Base-by-base conservation (phyloP, 257 asterid genomes). In the Nicotiana attenuata region DNA sequence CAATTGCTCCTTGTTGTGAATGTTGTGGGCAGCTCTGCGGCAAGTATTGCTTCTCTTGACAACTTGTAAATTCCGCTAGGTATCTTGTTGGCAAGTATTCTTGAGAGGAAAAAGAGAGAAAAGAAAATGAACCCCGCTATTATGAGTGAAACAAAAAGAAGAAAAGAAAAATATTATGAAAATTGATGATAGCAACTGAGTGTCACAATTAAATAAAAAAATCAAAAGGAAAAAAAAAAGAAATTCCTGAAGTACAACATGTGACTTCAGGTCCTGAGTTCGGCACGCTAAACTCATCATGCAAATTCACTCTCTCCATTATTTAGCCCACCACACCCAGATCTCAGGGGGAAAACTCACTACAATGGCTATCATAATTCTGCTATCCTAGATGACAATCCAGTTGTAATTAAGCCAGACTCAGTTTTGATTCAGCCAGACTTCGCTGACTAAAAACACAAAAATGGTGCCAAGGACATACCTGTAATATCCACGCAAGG, bases 21-120 rank as follows among this genome's bases (percentile, higher is more conserved):
- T 80, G 88, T 87, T 81, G 76, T 68, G 69, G 99, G 99, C 89
- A 96, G 85, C 77, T 94, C 92, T 11, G 97, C 95, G 33, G 92
- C 90, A 88, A 92, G 91, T 67, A 92, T 83, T 85, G 98, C 94
- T 78, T 92, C 93, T 87, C 99, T 91, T 45, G 97, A 92, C 82
- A 93, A 80, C 86, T 88, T 92, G 89, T 96, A 94, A 71, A 88
- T 86, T 82, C 99, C 98, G 82, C 89, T 85, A 65, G 99, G 99
- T 71, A 87, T 90, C 92, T 86, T 96, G 85, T 78, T 86, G 71
- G 93, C 85, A 65, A 94, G 90, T 82, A 91, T 55, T 90, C 98
- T 96, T 88, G 76, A 50, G 24, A 50, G 78, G 35, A 35, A 80
- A 78, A 82, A 76, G 24, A 75, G 63, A 64, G 24, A 16, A 82